A percentile compares a stretch with the other conserved stretches of the same genome.
phyloP scores from a whole-genome alignment of 2,329 filamentous ascomycete species.

The Neurospora sp. region DNA sequence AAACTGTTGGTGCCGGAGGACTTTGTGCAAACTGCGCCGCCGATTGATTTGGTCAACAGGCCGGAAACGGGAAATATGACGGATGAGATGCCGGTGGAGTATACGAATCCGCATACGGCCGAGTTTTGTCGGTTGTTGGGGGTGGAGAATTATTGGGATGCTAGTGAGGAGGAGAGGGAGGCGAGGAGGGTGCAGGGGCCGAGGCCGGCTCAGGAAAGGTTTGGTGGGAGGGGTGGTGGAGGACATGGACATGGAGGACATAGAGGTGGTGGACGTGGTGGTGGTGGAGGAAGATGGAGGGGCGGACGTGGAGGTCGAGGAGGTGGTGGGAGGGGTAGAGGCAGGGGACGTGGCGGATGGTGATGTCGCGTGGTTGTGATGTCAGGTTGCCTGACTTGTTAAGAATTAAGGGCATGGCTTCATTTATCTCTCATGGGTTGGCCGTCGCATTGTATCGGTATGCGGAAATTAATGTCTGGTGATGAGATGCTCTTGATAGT shows the following conservation, averaged over 20 bases:
- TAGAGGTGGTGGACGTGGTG: conserved; percentile 25
- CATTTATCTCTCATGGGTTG: too few species aligned
- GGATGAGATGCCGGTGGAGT: conserved; percentile 61
- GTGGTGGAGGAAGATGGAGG: conserved; percentile 28
- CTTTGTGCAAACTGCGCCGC: conserved; percentile 66
- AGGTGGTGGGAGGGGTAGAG: conserved; percentile 11
- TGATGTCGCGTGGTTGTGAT: neutral
- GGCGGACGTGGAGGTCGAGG: conserved; percentile 24
- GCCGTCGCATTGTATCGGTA: too few species aligned
- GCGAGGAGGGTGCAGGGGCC: conserved; percentile 50
- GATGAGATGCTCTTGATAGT: neutral
- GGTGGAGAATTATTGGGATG: conserved; percentile 66
- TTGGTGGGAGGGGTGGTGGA: conserved; percentile 19
- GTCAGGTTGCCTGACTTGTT: too few species aligned
- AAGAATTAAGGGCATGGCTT: too few species aligned
- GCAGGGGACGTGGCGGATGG: conserved; percentile 3
- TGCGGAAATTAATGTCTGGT: too few species aligned
- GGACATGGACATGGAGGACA: conserved; percentile 24
- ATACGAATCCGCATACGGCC: conserved; percentile 79
- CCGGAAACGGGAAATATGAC: conserved; percentile 39
- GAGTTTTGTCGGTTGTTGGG: conserved; percentile 69
- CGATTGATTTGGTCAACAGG: conserved; percentile 46
- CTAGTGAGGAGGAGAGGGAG: conserved; percentile 59
- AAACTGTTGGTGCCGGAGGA: conserved; percentile 65
- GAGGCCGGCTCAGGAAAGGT: conserved; percentile 26